Evolutionary conservation across 116 monocot species (phyloP).

Genomic region (Zostera marina): DNA sequence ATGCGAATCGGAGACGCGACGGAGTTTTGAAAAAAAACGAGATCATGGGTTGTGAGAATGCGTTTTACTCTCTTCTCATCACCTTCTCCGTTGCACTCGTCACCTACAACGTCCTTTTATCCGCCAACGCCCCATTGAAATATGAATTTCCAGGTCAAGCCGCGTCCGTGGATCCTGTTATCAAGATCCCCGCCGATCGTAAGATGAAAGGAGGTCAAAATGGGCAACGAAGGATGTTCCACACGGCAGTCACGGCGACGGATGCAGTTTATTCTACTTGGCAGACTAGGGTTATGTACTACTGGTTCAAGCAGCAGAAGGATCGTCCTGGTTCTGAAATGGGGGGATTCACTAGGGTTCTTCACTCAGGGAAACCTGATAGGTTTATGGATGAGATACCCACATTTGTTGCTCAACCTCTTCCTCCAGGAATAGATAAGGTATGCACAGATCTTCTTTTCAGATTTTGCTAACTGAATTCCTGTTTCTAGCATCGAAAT

Average conservation of each 20-base stretch:
- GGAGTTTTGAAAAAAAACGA: no score
- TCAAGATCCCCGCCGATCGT: constrained; percentile 15
- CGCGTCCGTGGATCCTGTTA: constrained; percentile 11
- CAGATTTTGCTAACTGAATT: no score
- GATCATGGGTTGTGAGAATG: constrained; percentile 19
- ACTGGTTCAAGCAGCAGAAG: constrained; percentile 76
- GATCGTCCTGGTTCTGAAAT: constrained; percentile 38
- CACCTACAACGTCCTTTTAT: constrained; percentile 52
- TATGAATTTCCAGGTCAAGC: constrained; percentile 14
- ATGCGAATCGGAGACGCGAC: no score
- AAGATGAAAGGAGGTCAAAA: neutral
- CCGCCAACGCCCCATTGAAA: constrained; percentile 22
- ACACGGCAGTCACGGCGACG: constrained; percentile 84
- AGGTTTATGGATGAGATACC: constrained; percentile 73
- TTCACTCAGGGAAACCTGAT: constrained; percentile 76
- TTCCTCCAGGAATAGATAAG: constrained; percentile 70
- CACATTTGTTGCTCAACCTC: constrained; percentile 85
- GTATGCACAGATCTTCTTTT: constrained; percentile 7
- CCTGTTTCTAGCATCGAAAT: no score
- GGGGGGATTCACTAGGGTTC: constrained; percentile 91
- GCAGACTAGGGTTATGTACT: constrained; percentile 96
- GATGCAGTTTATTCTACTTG: constrained; percentile 73
- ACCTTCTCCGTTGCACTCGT: constrained; percentile 45
- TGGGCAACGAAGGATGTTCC: constrained; percentile 29
- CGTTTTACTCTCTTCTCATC: constrained; percentile 27